Percentiles rank a stretch among this genome's conserved stretches.
These are phyloP conservation scores for Saraca asoca DNA, from an alignment of 331 rosid species.

Conservation along the genomic window DNA sequence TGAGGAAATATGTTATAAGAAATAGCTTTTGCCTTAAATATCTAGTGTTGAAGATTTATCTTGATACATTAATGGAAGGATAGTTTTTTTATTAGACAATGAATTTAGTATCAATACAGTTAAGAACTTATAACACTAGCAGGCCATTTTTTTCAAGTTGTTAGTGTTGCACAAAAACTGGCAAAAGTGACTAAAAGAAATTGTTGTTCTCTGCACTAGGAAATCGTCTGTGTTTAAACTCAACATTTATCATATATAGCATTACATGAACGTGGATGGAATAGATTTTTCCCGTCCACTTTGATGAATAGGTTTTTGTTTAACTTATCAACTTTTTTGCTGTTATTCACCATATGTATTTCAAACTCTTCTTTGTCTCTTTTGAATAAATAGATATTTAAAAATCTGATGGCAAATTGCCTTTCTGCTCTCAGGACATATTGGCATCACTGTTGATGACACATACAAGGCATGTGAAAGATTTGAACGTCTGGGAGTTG, in stretches of 20 bases:
- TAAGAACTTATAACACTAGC: not conserved
- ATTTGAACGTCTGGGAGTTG: constrained; percentile 80
- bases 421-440: constrained; percentile 62
- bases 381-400: constrained; percentile 12
- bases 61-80: not conserved
- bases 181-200: constrained; percentile 7
- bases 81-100: constrained; percentile 3
- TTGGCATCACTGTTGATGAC: constrained; percentile 94
- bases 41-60: not conserved
- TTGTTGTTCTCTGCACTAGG: not conserved
- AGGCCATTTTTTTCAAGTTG: not conserved
- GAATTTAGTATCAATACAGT: constrained; percentile 2
- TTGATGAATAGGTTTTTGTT: constrained; percentile 8
- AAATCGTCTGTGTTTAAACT: not conserved
- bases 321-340: not conserved
- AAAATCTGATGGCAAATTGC: constrained; percentile 10
- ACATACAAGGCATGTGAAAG: constrained; percentile 90
- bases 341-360: not conserved
- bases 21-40: constrained; percentile 2
- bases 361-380: constrained; percentile 2
- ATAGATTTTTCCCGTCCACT: constrained; percentile 6
- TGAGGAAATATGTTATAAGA: constrained; percentile 14
- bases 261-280: constrained; percentile 7
- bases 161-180: not conserved
- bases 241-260: not conserved